Base-by-base conservation (phyloP, 1,284 basidiomycete genomes). In the Pterulicium gracile region DNA sequence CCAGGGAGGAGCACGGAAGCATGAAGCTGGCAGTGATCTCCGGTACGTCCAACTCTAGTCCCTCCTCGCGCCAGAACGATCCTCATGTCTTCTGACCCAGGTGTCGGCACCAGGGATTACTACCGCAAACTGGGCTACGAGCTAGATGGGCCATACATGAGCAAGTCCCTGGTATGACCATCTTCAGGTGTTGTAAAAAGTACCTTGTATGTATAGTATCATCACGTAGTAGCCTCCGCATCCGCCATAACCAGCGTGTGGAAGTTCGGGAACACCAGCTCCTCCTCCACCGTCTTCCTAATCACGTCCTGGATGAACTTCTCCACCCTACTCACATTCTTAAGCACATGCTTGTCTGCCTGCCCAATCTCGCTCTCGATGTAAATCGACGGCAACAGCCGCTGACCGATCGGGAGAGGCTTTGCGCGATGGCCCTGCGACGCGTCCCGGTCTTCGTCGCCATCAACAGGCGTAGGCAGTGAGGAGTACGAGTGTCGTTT, bases 311-410 rank as follows among this genome's bases (percentile, higher is more conserved):
- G 84, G 44, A 98, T 88, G 62, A 98, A 98, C 47, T 86, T 74
- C 65, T 98, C 96, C 24, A 99, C 90, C 52, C 96, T 84, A 2
- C 90, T 93, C 15, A 98, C 96, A 55, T 99, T 98, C 61, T 92
- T 88, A 54, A 99, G 62, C 2, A 96, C 89, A 67, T 98, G 94
- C 54, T 94, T 96, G 60, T 97, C 93, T 21, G 85, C 72, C 68
- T 97, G 90, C 1, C 96, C 96, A 45, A 99, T 95, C 66, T 96
- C 91, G 58, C 86, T 91, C 64, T 99, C 95, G 59, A 99, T 93
- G 54, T 84, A 78, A 48, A 98, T 85, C n/a, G 80, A 78, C 0
- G 90, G 90, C n/a, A 99, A 67, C 21, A 99, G 67, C 19, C 88
- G 75, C 56, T 88, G 80, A 0, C 93, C 95, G 2, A 89, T 72